These are phyloP conservation scores for Gremmenia infestans DNA, from an alignment of 2,329 filamentous ascomycete genomes.

Conservation along the genomic window DNA sequence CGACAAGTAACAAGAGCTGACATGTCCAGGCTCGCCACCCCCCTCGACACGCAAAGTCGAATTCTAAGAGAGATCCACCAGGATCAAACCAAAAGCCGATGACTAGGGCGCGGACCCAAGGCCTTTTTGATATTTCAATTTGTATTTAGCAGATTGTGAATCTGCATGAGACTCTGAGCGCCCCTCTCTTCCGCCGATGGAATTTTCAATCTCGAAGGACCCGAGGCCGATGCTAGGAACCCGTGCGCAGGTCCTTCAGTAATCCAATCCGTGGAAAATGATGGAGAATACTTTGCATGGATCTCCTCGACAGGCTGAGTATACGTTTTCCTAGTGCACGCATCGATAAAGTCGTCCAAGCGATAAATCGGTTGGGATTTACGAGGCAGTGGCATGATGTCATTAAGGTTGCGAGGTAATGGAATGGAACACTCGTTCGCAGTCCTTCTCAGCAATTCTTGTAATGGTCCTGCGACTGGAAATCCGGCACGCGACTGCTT, in stretches of 20 bases:
- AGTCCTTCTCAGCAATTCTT: conserved; percentile 28
- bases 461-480: conserved; percentile 29
- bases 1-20: not conserved
- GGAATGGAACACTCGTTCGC: conserved; percentile 22
- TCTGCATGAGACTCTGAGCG: conserved; percentile 29
- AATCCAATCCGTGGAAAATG: conserved; percentile 29
- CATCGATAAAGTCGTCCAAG: conserved; percentile 31
- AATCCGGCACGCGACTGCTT: conserved; percentile 26
- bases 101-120: not conserved
- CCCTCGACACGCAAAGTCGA: not conserved
- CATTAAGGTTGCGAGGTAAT: conserved; percentile 19
- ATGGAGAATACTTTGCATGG: conserved; percentile 23
- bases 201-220: conserved; percentile 5
- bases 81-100: not conserved
- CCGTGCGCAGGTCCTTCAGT: conserved; percentile 17
- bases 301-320: conserved; percentile 27
- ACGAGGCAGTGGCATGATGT: conserved; percentile 12
- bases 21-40: not conserved
- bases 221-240: conserved; percentile 12
- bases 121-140: conserved; percentile 10
- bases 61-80: not conserved
- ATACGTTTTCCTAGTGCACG: conserved; percentile 30
- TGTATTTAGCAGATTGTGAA: conserved; percentile 29
- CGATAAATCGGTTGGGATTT: conserved; percentile 13
- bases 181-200: conserved; percentile 23